phyloP scores from a whole-genome alignment of 352 stramenopile genomes.

The Pythium aphanidermatum region DNA sequence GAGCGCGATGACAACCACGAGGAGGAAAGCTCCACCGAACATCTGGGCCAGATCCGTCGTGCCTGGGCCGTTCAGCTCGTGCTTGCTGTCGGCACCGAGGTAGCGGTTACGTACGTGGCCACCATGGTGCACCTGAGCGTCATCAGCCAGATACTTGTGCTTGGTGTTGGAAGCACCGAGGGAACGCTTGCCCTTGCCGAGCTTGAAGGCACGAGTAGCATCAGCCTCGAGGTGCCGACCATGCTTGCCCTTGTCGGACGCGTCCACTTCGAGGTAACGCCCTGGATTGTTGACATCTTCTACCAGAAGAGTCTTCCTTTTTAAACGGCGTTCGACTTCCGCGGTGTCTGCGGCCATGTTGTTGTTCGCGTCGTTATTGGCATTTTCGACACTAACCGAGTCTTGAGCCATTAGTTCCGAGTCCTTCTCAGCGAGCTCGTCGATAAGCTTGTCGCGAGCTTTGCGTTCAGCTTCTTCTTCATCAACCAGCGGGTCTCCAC shows the following conservation, averaged over 20 bases:
- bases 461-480: background rate
- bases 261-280: no score
- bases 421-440: constrained; percentile 2
- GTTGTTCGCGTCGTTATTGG: background rate
- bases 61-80: background rate
- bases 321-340: no score
- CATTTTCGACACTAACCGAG: background rate
- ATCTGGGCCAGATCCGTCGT: constrained; percentile 8
- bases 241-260: no score
- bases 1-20: constrained; percentile 11
- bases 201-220: no score
- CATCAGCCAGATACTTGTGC: no score
- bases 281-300: no score
- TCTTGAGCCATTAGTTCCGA: background rate
- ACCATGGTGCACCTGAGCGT: background rate
- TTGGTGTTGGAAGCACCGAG: no score
- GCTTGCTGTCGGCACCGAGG: background rate
- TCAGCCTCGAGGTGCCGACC: no score
- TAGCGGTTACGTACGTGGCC: background rate
- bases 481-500: background rate
- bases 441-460: constrained; percentile 2
- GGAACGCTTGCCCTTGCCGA: no score
- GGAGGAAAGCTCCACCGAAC: constrained; percentile 13
- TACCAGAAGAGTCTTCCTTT: no score
- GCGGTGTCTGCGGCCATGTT: no score